A percentile compares a stretch with the other conserved stretches of the same genome.
Evolutionary conservation across 2,329 filamentous ascomycete species (phyloP).

Genomic region (Akanthomyces dipterigenus): DNA sequence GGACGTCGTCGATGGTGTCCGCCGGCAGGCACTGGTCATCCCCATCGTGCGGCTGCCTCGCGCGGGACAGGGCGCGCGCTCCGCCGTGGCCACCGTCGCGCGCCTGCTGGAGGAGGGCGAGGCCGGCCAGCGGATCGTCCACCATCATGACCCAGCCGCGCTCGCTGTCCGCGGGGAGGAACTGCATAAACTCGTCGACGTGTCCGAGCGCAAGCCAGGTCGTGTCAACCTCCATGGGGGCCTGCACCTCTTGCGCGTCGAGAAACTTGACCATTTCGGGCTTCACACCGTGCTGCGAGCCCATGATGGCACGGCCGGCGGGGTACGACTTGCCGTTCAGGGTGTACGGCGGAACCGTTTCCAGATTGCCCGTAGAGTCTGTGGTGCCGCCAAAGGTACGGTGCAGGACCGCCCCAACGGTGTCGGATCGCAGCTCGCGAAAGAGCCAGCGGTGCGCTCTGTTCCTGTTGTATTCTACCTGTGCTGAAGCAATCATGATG

Average conservation of each 20-base stretch:
- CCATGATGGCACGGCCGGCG: background rate
- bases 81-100: slow-evolving; percentile 15
- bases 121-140: slow-evolving; percentile 18
- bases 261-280: slow-evolving; percentile 23
- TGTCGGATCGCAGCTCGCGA: slow-evolving; percentile 1
- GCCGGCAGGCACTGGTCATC: slow-evolving; percentile 11
- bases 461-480: background rate
- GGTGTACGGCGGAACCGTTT: slow-evolving; percentile 1
- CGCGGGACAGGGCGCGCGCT: slow-evolving; percentile 15
- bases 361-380: slow-evolving; percentile 5
- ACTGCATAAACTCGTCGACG: slow-evolving; percentile 25
- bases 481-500: slow-evolving; percentile 1
- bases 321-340: slow-evolving; percentile 1
- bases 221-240: slow-evolving; percentile 27
- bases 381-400: background rate
- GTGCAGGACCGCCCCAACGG: background rate
- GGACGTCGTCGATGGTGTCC: slow-evolving; percentile 15
- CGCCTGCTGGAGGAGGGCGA: slow-evolving; percentile 17
- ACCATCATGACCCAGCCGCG: slow-evolving; percentile 21
- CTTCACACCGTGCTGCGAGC: background rate
- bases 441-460: background rate
- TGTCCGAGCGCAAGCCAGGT: slow-evolving; percentile 22
- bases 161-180: slow-evolving; percentile 19
- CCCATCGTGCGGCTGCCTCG: background rate
- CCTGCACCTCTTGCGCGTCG: slow-evolving; percentile 27